A percentile compares a stretch with the other conserved stretches of the same genome.
phyloP scores from a whole-genome alignment of 169 alveolate genomes.

The Babesia bigemina region DNA sequence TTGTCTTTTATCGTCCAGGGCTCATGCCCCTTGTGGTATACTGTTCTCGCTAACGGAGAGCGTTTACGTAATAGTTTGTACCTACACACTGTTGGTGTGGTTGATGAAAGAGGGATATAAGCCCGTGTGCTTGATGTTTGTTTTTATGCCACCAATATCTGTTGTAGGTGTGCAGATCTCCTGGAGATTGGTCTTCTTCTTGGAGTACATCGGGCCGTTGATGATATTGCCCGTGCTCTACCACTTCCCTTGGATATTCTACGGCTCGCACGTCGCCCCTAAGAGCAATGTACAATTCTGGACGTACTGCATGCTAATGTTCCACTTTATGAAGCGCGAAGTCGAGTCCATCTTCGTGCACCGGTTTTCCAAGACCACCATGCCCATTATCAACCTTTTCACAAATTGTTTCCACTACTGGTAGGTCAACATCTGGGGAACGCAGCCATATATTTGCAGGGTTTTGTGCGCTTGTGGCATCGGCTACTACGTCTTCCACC shows the following conservation, averaged over 20 bases:
- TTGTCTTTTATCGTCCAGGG: background rate
- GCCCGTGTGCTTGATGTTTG: no score
- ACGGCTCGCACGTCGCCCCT: background rate
- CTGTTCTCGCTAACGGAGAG: background rate
- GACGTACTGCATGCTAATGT: conserved; percentile 78
- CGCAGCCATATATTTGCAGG: conserved; percentile 60
- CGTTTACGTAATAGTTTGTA: no score
- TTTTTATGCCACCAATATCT: no score
- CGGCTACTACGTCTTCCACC: conserved; percentile 93
- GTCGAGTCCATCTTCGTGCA: conserved; percentile 96
- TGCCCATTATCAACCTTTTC: conserved; percentile 93
- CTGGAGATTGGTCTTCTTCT: conserved; percentile 94
- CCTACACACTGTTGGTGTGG: no score
- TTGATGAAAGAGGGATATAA: no score
- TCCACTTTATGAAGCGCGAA: conserved; percentile 96
- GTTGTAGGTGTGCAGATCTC: conserved; percentile 92
- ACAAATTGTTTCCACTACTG: conserved; percentile 96
- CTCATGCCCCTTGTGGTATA: background rate
- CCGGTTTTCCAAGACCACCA: conserved; percentile 94
- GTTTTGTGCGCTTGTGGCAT: conserved; percentile 86
- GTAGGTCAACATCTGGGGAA: conserved; percentile 55
- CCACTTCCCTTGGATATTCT: conserved; percentile 73
- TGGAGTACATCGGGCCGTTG: conserved; percentile 98
- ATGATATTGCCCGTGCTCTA: conserved; percentile 90
- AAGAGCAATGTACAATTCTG: conserved; percentile 20